Evolutionary conservation across 2,329 filamentous ascomycete species (phyloP).

Genomic region (Beauveria sp.): DNA sequence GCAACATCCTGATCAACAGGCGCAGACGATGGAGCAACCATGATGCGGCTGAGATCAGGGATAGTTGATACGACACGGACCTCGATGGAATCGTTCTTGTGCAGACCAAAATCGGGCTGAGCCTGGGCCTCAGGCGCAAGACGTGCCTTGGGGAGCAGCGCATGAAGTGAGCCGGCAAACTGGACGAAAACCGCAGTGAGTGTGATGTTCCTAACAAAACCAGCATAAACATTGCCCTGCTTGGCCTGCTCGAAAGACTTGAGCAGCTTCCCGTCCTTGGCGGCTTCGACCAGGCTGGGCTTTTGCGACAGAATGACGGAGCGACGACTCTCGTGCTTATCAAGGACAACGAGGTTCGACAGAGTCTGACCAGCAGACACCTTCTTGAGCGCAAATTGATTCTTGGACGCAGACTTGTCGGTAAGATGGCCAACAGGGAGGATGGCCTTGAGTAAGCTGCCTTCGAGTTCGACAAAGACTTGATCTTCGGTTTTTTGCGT

Average conservation of each 20-base stretch:
- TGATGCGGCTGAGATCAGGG: constrained; percentile 59
- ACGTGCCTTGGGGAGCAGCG: constrained; percentile 71
- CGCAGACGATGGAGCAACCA: constrained; percentile 43
- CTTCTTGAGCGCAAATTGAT: constrained; percentile 66
- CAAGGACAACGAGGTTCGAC: constrained; percentile 74
- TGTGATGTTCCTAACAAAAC: constrained; percentile 81
- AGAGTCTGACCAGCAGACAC: constrained; percentile 79
- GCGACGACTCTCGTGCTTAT: constrained; percentile 72
- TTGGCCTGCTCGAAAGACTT: constrained; percentile 63
- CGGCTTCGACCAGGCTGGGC: constrained; percentile 69
- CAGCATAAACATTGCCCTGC: constrained; percentile 60
- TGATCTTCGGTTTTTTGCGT: constrained; percentile 75
- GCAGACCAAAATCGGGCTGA: constrained; percentile 69
- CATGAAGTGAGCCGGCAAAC: constrained; percentile 70
- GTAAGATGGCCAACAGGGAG: constrained; percentile 73
- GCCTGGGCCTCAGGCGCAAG: constrained; percentile 62
- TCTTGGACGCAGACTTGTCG: constrained; percentile 77
- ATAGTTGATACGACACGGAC: constrained; percentile 69
- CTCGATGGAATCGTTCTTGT: constrained; percentile 66
- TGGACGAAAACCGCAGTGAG: constrained; percentile 79
- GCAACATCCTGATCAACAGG: constrained; percentile 37
- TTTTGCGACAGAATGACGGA: constrained; percentile 76
- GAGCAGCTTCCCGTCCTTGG: constrained; percentile 65
- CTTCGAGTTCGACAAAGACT: constrained; percentile 67
- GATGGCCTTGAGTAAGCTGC: constrained; percentile 67